Conservation (phyloP, 768 basidiomycete genomes). For the Leccinum ochraceum region DNA sequence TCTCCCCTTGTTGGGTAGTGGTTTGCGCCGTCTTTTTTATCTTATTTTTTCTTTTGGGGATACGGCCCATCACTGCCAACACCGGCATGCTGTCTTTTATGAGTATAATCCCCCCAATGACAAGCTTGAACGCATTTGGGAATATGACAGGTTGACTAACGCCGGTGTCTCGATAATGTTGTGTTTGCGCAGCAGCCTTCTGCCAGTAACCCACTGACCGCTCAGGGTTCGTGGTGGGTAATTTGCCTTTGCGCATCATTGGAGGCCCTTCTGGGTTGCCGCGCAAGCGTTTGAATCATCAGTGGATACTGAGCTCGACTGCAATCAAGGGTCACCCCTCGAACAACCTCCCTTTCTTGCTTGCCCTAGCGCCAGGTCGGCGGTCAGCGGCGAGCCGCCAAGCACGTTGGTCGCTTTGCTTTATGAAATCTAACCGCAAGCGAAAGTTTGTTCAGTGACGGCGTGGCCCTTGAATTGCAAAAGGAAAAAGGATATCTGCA, state of each 20-base stretch:
- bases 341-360: neutral
- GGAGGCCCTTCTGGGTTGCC: neutral
- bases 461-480: conserved; percentile 15
- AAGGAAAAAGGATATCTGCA: conserved; percentile 13
- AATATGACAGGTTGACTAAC: conserved; percentile 5
- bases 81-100: conserved; percentile 16
- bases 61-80: conserved; percentile 2
- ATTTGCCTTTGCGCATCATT: neutral
- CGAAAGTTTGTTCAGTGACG: neutral
- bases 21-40: conserved; percentile 1
- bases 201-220: conserved; percentile 2
- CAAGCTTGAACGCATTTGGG: neutral
- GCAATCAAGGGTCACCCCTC: conserved; percentile 20
- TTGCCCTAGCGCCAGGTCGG: conserved; percentile 19
- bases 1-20: neutral
- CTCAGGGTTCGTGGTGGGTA: neutral
- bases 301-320: conserved; percentile 8
- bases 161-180: conserved; percentile 10
- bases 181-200: conserved; percentile 22
- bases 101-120: conserved; percentile 1
- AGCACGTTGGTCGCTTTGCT: conserved; percentile 6
- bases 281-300: conserved; percentile 1
- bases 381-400: conserved; percentile 1
- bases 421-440: neutral
- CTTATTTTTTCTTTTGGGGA: neutral